phyloP scores from a whole-genome alignment of 495 filamentous ascomycete species.

The Penicillium mononematosum region DNA sequence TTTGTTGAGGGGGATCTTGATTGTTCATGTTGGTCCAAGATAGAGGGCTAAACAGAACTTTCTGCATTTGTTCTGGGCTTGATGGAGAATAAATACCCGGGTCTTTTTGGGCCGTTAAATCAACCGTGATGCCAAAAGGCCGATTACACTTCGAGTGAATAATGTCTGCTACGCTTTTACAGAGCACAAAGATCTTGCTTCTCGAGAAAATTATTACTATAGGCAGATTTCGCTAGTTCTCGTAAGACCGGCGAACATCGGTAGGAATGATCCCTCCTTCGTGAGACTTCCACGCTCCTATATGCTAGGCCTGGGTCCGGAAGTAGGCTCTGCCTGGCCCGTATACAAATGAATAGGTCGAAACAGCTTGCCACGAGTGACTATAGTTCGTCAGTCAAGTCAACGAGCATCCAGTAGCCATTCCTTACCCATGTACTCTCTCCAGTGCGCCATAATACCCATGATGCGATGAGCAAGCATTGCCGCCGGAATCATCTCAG shows the following conservation, averaged over 20 bases:
- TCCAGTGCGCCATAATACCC: slow-evolving; percentile 46
- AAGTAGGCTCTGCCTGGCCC: slow-evolving; percentile 9
- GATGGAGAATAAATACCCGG: neutral
- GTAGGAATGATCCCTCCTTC: neutral
- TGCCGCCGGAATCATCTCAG: slow-evolving; percentile 37
- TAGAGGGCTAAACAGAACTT: neutral
- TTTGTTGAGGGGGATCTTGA: neutral
- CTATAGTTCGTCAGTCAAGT: slow-evolving; percentile 10
- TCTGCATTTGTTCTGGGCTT: neutral
- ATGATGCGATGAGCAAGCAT: slow-evolving; percentile 38
- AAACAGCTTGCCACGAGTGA: slow-evolving; percentile 35
- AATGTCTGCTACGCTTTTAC: neutral
- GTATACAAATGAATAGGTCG: slow-evolving; percentile 35
- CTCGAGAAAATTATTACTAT: neutral
- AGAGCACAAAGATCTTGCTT: neutral
- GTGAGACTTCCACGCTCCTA: neutral
- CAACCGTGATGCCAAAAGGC: neutral
- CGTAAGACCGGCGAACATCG: neutral
- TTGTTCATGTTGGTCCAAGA: neutral
- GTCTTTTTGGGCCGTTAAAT: too few relatives aligned
- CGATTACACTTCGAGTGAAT: neutral
- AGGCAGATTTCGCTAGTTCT: neutral
- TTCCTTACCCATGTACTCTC: slow-evolving; percentile 40
- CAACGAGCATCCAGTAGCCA: neutral
- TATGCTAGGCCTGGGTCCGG: slow-evolving; percentile 10